Conservation (phyloP, 192 early-diverging fungal genomes). For the Blastocladiella britannica region DNA sequence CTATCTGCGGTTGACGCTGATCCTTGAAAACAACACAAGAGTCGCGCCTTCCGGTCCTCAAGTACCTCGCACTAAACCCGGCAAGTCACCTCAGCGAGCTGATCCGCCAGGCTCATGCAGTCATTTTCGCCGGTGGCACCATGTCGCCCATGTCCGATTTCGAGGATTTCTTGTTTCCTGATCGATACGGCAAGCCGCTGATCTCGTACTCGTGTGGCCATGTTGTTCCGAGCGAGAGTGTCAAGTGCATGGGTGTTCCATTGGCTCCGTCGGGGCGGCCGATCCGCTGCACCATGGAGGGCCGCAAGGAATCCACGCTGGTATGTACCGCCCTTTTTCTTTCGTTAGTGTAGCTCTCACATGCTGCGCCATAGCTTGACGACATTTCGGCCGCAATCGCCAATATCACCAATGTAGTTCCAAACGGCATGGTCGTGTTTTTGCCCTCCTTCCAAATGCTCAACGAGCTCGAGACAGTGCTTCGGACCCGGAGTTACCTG, state of each 20-base stretch:
- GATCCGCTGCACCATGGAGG: slow-evolving; percentile 48
- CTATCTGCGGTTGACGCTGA: no score
- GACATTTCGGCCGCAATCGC: slow-evolving; percentile 48
- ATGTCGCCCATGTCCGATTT: slow-evolving; percentile 59
- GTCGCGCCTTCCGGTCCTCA: slow-evolving; percentile 17
- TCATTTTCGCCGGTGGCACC: slow-evolving; percentile 80
- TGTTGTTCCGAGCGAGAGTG: slow-evolving; percentile 1
- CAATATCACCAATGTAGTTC: slow-evolving; percentile 51
- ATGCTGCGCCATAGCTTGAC: slow-evolving; percentile 37
- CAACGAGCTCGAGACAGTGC: slow-evolving; percentile 30
- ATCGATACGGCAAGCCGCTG: background rate
- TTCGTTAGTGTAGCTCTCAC: no score
- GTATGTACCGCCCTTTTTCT: no score
- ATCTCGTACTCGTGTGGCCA: background rate
- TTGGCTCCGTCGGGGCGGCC: slow-evolving; percentile 37
- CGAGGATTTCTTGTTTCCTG: slow-evolving; percentile 11
- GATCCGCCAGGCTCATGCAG: slow-evolving; percentile 53
- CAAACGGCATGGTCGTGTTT: slow-evolving; percentile 71
- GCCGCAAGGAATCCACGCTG: slow-evolving; percentile 19
- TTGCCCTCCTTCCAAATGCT: slow-evolving; percentile 66
- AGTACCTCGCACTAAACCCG: slow-evolving; percentile 75
- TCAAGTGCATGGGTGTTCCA: slow-evolving; percentile 19
- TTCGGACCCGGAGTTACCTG: slow-evolving; percentile 22
- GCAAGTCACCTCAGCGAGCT: slow-evolving; percentile 54
- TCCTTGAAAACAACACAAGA: slow-evolving; percentile 2